Conservation (phyloP, 1,139 yeast species). For the Geotrichum australiense region DNA sequence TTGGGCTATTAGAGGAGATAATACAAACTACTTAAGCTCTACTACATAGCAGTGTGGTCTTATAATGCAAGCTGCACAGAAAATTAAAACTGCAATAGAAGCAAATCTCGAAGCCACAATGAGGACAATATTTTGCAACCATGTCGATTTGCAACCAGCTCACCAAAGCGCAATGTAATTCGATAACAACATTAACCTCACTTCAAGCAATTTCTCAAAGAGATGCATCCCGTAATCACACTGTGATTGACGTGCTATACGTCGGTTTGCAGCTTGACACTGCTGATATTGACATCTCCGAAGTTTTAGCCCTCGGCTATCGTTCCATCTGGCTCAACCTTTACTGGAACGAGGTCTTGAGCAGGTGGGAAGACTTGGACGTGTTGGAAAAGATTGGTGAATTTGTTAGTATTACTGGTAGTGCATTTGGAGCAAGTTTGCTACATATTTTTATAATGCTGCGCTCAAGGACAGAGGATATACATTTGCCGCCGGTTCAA, state of each 20-base stretch:
- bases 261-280: slow-evolving; percentile 54
- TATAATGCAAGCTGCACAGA: too few species aligned
- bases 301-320: slow-evolving; percentile 46
- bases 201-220: slow-evolving; percentile 42
- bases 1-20: too few species aligned
- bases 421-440: slow-evolving; percentile 1
- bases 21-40: too few species aligned
- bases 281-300: slow-evolving; percentile 43
- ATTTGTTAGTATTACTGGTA: slow-evolving; percentile 40
- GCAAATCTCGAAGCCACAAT: too few species aligned
- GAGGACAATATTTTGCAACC: too few species aligned
- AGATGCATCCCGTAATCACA: slow-evolving; percentile 50
- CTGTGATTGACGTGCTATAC: slow-evolving; percentile 51
- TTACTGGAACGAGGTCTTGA: slow-evolving; percentile 51
- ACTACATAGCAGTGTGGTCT: too few species aligned
- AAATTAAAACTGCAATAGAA: too few species aligned
- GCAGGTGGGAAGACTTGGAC: slow-evolving; percentile 44
- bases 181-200: slow-evolving; percentile 14
- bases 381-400: slow-evolving; percentile 36
- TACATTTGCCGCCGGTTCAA: background rate
- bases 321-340: slow-evolving; percentile 53
- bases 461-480: slow-evolving; percentile 7
- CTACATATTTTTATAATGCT: slow-evolving; percentile 8
- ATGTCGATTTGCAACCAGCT: slow-evolving; percentile 14
- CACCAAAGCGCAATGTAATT: slow-evolving; percentile 9